A percentile compares a stretch with the other conserved stretches of the same genome.
Evolutionary conservation across 2,329 filamentous ascomycete genomes (phyloP).

Genomic region (Colletotrichum acutatum): DNA sequence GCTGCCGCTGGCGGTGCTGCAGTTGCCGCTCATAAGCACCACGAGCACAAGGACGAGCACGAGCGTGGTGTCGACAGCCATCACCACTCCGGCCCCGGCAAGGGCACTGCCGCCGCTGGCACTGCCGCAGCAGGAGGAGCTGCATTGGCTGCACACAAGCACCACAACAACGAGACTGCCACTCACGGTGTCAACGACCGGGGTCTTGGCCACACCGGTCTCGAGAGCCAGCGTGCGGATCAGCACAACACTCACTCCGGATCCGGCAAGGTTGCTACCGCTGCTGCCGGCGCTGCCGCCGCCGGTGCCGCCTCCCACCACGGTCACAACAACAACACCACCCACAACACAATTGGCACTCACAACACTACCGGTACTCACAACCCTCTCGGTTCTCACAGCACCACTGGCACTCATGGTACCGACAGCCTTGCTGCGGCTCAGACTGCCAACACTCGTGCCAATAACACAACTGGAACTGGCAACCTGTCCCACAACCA

Average conservation of each 20-base stretch:
- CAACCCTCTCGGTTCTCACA: neutral
- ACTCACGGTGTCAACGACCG: neutral
- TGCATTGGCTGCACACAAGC: neutral
- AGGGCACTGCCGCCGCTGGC: neutral
- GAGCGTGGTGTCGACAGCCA: neutral
- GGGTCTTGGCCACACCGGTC: neutral
- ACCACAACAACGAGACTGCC: neutral
- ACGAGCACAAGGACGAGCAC: neutral
- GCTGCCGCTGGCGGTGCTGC: neutral
- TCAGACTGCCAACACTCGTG: neutral
- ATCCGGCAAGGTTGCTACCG: neutral
- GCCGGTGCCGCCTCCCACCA: neutral
- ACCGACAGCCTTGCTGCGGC: conserved; percentile 2
- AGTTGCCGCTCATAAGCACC: neutral
- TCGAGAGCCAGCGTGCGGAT: neutral
- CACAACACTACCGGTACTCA: neutral
- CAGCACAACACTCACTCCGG: neutral
- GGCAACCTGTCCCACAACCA: neutral
- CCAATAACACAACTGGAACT: neutral
- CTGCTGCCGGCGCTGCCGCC: neutral
- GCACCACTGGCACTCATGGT: neutral
- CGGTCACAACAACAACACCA: neutral
- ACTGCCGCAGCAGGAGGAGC: neutral
- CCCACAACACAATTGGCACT: neutral
- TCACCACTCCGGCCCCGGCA: neutral